Evolutionary conservation across 768 basidiomycete species (phyloP).

Genomic region (Symmetrospora coprosmae): DNA sequence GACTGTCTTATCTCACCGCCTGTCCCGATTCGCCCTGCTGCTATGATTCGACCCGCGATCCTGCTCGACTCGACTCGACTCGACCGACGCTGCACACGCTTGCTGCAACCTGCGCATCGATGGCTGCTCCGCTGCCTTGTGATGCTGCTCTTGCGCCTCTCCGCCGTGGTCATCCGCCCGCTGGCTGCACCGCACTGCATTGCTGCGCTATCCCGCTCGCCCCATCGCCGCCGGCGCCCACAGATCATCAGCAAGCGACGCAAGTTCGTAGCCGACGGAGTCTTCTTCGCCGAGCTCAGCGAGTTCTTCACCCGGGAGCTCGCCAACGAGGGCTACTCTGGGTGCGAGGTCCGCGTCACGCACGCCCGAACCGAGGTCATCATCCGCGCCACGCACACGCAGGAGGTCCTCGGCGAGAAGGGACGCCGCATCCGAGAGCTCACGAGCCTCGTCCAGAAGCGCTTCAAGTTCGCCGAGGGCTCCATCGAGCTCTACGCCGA

Average conservation of each 20-base stretch:
- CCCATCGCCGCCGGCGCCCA: conserved; percentile 24
- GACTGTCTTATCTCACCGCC: too few relatives aligned
- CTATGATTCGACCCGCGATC: too few relatives aligned
- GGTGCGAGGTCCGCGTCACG: conserved; percentile 98
- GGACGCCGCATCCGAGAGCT: conserved; percentile 98
- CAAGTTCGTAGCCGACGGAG: conserved; percentile 27
- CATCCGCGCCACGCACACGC: conserved; percentile 96
- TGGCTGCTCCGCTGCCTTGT: too few relatives aligned
- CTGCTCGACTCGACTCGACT: too few relatives aligned
- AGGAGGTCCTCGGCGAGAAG: conserved; percentile 94
- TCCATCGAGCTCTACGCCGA: conserved; percentile 97
- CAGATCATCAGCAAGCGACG: conserved; percentile 33
- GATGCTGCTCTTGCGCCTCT: too few relatives aligned
- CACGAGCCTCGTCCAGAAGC: conserved; percentile 93
- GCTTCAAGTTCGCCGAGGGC: conserved; percentile 99
- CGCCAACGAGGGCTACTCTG: conserved; percentile 98
- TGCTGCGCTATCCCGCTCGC: background rate
- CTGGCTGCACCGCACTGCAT: too few relatives aligned
- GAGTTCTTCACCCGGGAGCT: conserved; percentile 98
- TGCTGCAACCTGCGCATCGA: too few relatives aligned
- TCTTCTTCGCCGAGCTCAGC: conserved; percentile 65
- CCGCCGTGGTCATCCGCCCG: too few relatives aligned
- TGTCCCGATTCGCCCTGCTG: too few relatives aligned
- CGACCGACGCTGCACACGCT: too few relatives aligned
- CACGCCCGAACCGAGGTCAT: conserved; percentile 99